These are phyloP conservation scores for Beauveria rudraprayagi DNA, from an alignment of 2,329 filamentous ascomycete genomes.

Conservation along the genomic window DNA sequence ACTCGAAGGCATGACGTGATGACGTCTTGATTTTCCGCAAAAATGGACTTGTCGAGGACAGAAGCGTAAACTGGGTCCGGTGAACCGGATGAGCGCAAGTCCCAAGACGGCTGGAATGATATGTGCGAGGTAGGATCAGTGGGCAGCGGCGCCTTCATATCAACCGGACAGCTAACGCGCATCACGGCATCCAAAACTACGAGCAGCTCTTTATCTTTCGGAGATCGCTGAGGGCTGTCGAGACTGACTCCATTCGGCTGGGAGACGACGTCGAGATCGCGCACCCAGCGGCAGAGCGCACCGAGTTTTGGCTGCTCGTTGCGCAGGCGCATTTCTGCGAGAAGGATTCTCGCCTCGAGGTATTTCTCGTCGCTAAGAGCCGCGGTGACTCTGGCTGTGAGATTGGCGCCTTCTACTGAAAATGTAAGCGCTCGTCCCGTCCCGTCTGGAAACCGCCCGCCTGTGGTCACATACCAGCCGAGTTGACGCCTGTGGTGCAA, in stretches of 20 bases:
- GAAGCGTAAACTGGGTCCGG: conserved; percentile 44
- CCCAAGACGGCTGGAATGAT: conserved; percentile 52
- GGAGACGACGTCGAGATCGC: conserved; percentile 60
- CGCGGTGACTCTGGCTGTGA: conserved; percentile 58
- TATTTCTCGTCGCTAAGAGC: conserved; percentile 59
- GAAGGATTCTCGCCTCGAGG: conserved; percentile 54
- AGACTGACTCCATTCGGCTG: conserved; percentile 35
- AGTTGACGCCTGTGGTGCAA: conserved; percentile 58
- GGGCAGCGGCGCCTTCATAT: conserved; percentile 33
- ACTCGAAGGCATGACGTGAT: conserved; percentile 40
- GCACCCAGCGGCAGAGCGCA: conserved; percentile 63
- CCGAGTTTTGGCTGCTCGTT: conserved; percentile 58
- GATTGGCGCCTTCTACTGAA: conserved; percentile 44
- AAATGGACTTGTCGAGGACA: conserved; percentile 50
- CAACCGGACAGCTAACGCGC: conserved; percentile 53
- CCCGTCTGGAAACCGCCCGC: not conserved
- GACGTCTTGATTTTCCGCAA: conserved; percentile 30
- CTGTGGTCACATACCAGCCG: conserved; percentile 32
- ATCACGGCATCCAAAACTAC: conserved; percentile 56
- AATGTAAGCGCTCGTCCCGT: conserved; percentile 10
- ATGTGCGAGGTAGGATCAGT: conserved; percentile 37
- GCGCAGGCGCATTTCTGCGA: conserved; percentile 64
- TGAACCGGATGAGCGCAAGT: conserved; percentile 38
- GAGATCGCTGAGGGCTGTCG: conserved; percentile 27
- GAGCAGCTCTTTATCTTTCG: conserved; percentile 47